Percentiles rank a stretch among this genome's conserved stretches.
Evolutionary conservation across 176 grass and related monocot genomes (phyloP).

Genomic region (Neostapfia colusana): DNA sequence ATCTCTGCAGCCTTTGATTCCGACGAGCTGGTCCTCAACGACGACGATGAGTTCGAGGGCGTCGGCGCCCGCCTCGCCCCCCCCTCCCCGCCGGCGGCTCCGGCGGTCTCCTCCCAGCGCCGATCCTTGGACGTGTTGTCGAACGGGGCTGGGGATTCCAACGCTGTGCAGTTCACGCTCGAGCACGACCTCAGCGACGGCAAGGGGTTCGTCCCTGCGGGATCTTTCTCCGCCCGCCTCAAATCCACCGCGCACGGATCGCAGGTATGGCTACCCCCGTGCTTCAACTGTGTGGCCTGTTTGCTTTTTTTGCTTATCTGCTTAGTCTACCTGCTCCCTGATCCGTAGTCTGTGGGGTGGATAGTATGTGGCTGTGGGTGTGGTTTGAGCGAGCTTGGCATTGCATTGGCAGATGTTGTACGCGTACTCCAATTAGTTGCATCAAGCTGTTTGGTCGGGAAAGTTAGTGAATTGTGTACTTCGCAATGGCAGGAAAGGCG

Average conservation of each 20-base stretch:
- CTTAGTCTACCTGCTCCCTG: background rate
- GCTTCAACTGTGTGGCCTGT: background rate
- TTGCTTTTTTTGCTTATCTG: slow-evolving; percentile 4
- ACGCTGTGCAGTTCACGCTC: slow-evolving; percentile 71
- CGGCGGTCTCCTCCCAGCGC: slow-evolving; percentile 38
- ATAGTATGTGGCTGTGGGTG: background rate
- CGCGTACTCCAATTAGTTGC: background rate
- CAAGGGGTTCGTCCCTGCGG: slow-evolving; percentile 61
- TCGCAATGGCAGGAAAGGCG: background rate
- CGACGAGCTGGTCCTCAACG: slow-evolving; percentile 72
- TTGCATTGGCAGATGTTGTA: background rate
- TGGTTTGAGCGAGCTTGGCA: background rate
- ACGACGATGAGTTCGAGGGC: slow-evolving; percentile 91
- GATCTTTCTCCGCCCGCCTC: slow-evolving; percentile 86
- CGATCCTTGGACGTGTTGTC: slow-evolving; percentile 43
- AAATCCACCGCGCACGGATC: slow-evolving; percentile 77
- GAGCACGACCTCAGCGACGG: slow-evolving; percentile 67
- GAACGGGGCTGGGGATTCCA: slow-evolving; percentile 51
- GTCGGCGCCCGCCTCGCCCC: slow-evolving; percentile 26
- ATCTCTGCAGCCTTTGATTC: slow-evolving; percentile 60
- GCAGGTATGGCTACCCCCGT: slow-evolving; percentile 44
- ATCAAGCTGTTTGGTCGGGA: background rate
- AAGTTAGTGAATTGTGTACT: background rate
- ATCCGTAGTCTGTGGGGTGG: background rate
- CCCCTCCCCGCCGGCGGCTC: slow-evolving; percentile 11